Evolutionary conservation across 2,329 filamentous ascomycete genomes (phyloP).

Genomic region (Stenocarpella maydis): DNA sequence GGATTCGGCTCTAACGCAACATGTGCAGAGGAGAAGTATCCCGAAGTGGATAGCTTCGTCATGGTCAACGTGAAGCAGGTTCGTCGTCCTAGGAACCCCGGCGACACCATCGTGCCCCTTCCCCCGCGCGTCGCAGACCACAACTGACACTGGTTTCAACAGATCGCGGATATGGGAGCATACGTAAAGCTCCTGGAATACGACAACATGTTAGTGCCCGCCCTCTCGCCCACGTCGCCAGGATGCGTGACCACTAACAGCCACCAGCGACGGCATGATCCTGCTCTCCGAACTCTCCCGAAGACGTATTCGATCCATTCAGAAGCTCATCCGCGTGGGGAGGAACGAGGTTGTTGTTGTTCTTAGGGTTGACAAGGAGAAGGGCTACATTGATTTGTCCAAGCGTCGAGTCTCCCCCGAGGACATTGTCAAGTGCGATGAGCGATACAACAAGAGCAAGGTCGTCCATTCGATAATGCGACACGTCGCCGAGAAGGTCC

Average conservation of each 20-base stretch:
- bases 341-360: slow-evolving; percentile 99
- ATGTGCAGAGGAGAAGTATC: slow-evolving; percentile 67
- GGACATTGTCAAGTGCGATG: slow-evolving; percentile 98
- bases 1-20: slow-evolving; percentile 48
- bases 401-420: slow-evolving; percentile 98
- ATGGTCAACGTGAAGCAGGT: slow-evolving; percentile 99
- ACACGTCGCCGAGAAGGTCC: slow-evolving; percentile 93
- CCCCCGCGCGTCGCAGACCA: slow-evolving; percentile 32
- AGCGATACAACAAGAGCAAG: slow-evolving; percentile 99
- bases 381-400: slow-evolving; percentile 97
- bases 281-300: slow-evolving; percentile 95
- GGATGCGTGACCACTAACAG: slow-evolving; percentile 23
- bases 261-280: slow-evolving; percentile 87
- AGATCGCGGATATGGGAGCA: slow-evolving; percentile 99
- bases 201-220: slow-evolving; percentile 78
- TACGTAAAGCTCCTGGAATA: slow-evolving; percentile 99
- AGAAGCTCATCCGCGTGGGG: slow-evolving; percentile 97
- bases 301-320: slow-evolving; percentile 97
- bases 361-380: slow-evolving; percentile 98
- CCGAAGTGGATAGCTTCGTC: slow-evolving; percentile 99
- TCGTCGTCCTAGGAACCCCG: slow-evolving; percentile 41
- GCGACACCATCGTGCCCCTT: neutral
- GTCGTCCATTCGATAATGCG: slow-evolving; percentile 99
- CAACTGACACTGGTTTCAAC: slow-evolving; percentile 32
- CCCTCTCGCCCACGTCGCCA: neutral